These are phyloP conservation scores for Dalechampia spathulata DNA, from an alignment of 441 rosid genomes.

Conservation along the genomic window DNA sequence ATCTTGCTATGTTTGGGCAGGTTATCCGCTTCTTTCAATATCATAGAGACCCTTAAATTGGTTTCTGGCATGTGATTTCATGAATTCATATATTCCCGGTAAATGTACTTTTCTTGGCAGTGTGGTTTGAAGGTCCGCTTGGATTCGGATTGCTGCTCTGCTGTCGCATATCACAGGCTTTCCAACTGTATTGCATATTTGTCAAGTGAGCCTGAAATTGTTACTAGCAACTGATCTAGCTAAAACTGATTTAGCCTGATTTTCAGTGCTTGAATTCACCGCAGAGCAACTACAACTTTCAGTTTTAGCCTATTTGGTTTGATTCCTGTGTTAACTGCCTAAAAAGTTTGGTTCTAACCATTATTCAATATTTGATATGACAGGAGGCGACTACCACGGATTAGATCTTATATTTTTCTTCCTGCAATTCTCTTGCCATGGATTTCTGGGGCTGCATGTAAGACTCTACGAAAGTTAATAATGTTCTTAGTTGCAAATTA, in stretches of 20 bases:
- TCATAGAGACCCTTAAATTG: neutral
- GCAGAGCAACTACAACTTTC: neutral
- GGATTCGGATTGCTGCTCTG: conserved; percentile 85
- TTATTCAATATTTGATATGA: conserved; percentile 20
- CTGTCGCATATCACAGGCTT: conserved; percentile 83
- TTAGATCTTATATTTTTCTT: conserved; percentile 65
- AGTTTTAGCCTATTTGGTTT: neutral
- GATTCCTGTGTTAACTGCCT: neutral
- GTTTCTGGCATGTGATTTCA: neutral
- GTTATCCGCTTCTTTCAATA: conserved; percentile 27
- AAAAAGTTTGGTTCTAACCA: neutral
- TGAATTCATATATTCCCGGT: too few relatives aligned
- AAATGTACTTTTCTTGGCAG: conserved; percentile 32
- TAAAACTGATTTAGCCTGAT: too few relatives aligned
- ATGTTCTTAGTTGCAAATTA: conserved; percentile 3
- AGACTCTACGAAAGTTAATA: conserved; percentile 18
- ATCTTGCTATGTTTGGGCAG: conserved; percentile 89
- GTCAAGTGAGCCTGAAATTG: conserved; percentile 55
- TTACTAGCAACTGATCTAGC: too few relatives aligned
- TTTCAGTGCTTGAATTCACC: neutral
- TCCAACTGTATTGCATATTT: conserved; percentile 75
- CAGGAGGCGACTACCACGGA: conserved; percentile 82
- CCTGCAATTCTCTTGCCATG: conserved; percentile 68
- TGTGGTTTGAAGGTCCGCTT: conserved; percentile 88
- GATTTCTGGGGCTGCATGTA: conserved; percentile 66